These are phyloP conservation scores for Stentor coeruleus DNA, from an alignment of 73 alveolate genomes.

Conservation along the genomic window DNA sequence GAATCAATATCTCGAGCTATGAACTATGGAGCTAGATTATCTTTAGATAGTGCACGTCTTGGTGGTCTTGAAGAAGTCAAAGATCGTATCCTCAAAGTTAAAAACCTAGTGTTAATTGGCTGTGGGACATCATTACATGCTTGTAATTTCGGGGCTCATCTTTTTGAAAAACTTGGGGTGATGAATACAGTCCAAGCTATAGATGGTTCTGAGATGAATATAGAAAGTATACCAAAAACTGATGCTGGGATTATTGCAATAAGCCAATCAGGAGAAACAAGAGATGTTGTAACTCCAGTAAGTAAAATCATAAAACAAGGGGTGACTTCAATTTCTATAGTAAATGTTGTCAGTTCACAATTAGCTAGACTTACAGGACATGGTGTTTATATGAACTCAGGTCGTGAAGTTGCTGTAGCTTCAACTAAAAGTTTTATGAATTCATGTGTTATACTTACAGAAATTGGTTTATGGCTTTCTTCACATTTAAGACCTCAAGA, in stretches of 20 bases:
- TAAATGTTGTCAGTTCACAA: conserved; percentile 69
- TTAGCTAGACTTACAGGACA: conserved; percentile 70
- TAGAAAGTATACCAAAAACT: conserved; percentile 39
- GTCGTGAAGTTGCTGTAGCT: conserved; percentile 91
- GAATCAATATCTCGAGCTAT: conserved; percentile 59
- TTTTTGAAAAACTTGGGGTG: conserved; percentile 38
- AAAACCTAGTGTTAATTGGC: conserved; percentile 54
- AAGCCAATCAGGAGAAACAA: conserved; percentile 85
- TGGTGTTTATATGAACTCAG: conserved; percentile 88
- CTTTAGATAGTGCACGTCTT: conserved; percentile 50
- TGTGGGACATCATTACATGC: conserved; percentile 75
- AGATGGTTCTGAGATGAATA: conserved; percentile 58
- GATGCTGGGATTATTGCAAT: conserved; percentile 66
- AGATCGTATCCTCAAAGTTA: conserved; percentile 22
- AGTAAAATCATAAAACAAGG: conserved; percentile 42
- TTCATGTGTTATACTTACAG: conserved; percentile 28
- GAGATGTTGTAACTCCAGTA: conserved; percentile 66
- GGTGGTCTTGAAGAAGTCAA: conserved; percentile 60
- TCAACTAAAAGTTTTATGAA: conserved; percentile 79
- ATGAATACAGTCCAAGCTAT: conserved; percentile 65
- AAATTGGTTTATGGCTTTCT: conserved; percentile 50
- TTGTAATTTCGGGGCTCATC: conserved; percentile 52
- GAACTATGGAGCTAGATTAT: conserved; percentile 70
- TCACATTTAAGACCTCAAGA: not conserved
- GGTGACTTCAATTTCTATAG: conserved; percentile 66